phyloP scores from a whole-genome alignment of 1,284 basidiomycete species.

The Sporisorium graminicola region DNA sequence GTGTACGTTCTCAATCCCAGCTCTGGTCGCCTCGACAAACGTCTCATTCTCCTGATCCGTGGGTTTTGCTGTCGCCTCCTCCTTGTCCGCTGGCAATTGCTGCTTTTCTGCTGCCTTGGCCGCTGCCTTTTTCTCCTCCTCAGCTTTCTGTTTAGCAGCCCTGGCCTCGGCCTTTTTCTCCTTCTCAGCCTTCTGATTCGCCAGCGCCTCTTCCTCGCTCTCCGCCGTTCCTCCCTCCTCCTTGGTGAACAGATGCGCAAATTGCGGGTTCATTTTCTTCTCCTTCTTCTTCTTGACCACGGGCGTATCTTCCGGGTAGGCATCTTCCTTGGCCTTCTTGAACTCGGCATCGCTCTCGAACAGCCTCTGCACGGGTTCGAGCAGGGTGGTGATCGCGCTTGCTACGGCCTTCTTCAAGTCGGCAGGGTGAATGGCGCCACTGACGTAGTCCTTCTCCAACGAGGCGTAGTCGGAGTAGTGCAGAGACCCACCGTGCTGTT shows the following conservation, averaged over 20 bases:
- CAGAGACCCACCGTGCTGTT: slow-evolving; percentile 84
- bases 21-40: slow-evolving; percentile 40
- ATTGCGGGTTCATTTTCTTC: slow-evolving; percentile 60
- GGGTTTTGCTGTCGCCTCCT: slow-evolving; percentile 6
- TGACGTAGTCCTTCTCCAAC: slow-evolving; percentile 82
- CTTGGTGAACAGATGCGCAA: slow-evolving; percentile 55
- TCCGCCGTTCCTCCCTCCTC: slow-evolving; percentile 59
- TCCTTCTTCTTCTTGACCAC: slow-evolving; percentile 62
- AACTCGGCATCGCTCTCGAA: slow-evolving; percentile 85
- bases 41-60: slow-evolving; percentile 32
- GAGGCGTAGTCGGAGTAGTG: slow-evolving; percentile 81
- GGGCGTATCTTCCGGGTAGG: slow-evolving; percentile 77
- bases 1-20: slow-evolving; percentile 24
- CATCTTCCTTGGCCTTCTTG: slow-evolving; percentile 81
- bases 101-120: slow-evolving; percentile 23
- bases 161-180: slow-evolving; percentile 49
- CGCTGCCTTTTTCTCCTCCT: slow-evolving; percentile 35
- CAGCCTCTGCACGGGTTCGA: slow-evolving; percentile 84
- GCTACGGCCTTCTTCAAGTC: slow-evolving; percentile 87
- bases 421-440: slow-evolving; percentile 85
- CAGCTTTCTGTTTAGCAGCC: slow-evolving; percentile 49
- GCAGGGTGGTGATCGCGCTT: slow-evolving; percentile 81
- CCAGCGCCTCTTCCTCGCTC: slow-evolving; percentile 51
- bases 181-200: slow-evolving; percentile 44
- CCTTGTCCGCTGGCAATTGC: slow-evolving; percentile 21